Base-by-base conservation (phyloP, 2,329 filamentous ascomycete species). In the Penicillium rolfsii region DNA sequence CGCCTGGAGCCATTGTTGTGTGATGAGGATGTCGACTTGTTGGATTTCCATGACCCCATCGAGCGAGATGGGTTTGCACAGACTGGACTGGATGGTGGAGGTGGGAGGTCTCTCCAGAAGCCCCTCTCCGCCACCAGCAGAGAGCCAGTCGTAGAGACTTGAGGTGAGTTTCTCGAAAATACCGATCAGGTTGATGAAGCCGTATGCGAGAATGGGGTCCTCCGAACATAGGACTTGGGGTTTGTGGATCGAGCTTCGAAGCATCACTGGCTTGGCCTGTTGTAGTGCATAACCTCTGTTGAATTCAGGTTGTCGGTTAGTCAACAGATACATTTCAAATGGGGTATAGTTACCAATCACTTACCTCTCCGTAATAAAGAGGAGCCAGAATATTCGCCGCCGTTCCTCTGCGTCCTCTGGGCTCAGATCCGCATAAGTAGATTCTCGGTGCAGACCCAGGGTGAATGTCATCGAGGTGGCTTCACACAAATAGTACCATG, bases 401-500 rank as follows among this genome's bases (percentile, higher is more conserved):
- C 85, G 83, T 63, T 88, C 83, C 24, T 87, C 84, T 1, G 85
- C 83, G 60, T 91, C 89, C 19, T 85, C 75, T 4, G 78, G 76
- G 14, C 59, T 67, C 36, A 73, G 60, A 12, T 73, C 69, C 46
- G 82, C 67, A 71, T 91, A 92, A 1, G 74, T 76, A 1, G 73
- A 68, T 64, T 82, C 80, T 11, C 79, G 78, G 62, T 81, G 76
- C 49, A 82, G 70, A 0, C 74, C 74, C 33, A 82, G 68, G 0
- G 76, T 75, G 55, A 80, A 78, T 5, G 75, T 76, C 74, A 94
- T 81, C 5, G 90, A 93, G 1, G 87, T 89, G 5, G 89, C 89
- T 75, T 95, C 91, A 28, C 90, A 87, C 9, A 94, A 80, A 72
- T 91, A 87, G 71, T 88, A 93, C 90, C 91, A 94, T 1, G 90